These are phyloP conservation scores for Populus davidiana DNA, from an alignment of 345 rosid species.

Conservation along the genomic window DNA sequence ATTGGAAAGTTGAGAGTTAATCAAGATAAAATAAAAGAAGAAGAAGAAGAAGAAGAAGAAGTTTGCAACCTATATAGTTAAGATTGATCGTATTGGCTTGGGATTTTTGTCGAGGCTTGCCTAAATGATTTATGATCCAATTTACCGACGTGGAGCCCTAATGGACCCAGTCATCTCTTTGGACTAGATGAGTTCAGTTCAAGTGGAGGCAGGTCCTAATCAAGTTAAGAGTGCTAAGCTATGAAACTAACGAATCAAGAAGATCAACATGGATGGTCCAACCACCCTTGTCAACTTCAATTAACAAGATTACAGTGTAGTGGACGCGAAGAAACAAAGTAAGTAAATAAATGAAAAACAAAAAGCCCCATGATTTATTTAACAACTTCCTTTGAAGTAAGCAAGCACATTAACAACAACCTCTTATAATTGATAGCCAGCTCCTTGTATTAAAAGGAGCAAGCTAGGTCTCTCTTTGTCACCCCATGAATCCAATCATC, in stretches of 20 bases:
- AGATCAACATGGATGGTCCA: slow-evolving; percentile 13
- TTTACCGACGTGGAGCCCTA: too few relatives aligned
- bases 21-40: too few relatives aligned
- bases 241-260: slow-evolving; percentile 7
- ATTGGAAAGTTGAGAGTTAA: too few relatives aligned
- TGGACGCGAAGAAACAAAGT: slow-evolving; percentile 30
- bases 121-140: too few relatives aligned
- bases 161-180: too few relatives aligned
- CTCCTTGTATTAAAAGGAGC: too few relatives aligned
- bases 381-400: neutral
- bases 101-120: too few relatives aligned
- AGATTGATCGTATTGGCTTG: too few relatives aligned
- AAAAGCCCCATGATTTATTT: neutral
- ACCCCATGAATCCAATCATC: too few relatives aligned
- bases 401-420: slow-evolving; percentile 3
- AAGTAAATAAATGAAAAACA: neutral
- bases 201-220: slow-evolving; percentile 13
- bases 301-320: slow-evolving; percentile 33
- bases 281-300: slow-evolving; percentile 31
- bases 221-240: neutral
- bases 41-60: too few relatives aligned
- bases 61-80: too few relatives aligned
- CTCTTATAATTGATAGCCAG: neutral
- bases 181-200: neutral
- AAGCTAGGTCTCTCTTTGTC: too few relatives aligned